Base-by-base conservation (phyloP, 164 flowering plant species). In the Macadamia tetraphylla region DNA sequence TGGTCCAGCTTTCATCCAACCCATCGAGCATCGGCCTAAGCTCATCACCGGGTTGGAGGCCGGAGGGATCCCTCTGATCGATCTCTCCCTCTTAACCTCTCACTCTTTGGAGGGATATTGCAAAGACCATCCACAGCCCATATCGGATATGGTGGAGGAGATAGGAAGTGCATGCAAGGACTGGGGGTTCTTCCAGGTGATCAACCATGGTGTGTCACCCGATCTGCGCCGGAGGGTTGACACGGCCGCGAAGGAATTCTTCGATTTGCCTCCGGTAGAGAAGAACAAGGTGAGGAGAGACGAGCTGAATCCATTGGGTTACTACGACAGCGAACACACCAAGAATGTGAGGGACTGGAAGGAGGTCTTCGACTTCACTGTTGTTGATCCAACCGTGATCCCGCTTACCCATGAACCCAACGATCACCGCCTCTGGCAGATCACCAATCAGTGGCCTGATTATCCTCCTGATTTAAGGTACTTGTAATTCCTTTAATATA, bases 111-210 rank as follows among this genome's bases (percentile, higher is more conserved):
- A 71, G 32, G 9, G 12, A 14, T 42, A 49, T n/a, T 35, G 3
- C 40, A 35, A 35, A 35, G 40, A 44, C 43, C 67, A 43, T 66
- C 64, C 66, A 10, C 46, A 15, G 35, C 68, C 32, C 6, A 15
- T 69, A 6, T 40, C 23, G 0, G 40, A 44, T 10, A 67, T 85
- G 3, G 75, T 78, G 0, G 61, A 74, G 0, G 73, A 85, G 69
- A 75, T 87, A 0, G 80, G 84, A 3, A 56, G 66, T 0, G 88
- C 92, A 2, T 83, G 91, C 77, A 43, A 69, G 71, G 67, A 74
- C 5, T 89, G 92, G 92, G 95, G 95, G 1, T 89, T 89, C 75
- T 89, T 89, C 74, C 89, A 86, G 56, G 91, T 85, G 66, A 77
- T 85, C 63, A 86, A 88, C 67, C 92, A 86, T 53, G 91, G 92